phyloP scores from a whole-genome alignment of 768 basidiomycete species.

The Sporobolomyces roseus region DNA sequence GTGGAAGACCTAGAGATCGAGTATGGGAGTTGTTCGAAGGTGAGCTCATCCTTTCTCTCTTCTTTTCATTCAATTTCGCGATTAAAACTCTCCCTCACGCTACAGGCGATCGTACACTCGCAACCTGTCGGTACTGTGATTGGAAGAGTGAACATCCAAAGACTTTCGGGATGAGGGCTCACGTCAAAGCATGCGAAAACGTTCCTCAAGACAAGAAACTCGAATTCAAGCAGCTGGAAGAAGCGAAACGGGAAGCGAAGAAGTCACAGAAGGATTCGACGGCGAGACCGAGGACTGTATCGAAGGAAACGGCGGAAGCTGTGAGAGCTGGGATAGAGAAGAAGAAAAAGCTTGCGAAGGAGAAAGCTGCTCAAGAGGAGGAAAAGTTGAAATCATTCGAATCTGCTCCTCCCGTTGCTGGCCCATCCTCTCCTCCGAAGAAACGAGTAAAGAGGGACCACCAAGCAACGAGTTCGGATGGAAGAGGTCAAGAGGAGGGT shows the following conservation, averaged over 20 bases:
- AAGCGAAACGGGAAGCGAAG: no score
- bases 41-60: neutral
- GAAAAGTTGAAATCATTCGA: no score
- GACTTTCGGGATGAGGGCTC: no score
- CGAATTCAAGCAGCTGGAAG: neutral
- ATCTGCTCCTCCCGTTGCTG: no score
- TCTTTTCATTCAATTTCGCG: neutral
- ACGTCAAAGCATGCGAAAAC: conserved; percentile 44
- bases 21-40: conserved; percentile 38
- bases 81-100: neutral
- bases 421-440: no score
- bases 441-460: no score
- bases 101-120: conserved; percentile 32
- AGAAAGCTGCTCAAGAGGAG: neutral
- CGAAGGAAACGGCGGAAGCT: no score
- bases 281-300: no score
- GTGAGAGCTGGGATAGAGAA: conserved; percentile 19
- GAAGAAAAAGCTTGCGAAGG: neutral
- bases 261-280: no score
- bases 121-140: conserved; percentile 37
- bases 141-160: no score
- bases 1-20: conserved; percentile 33
- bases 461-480: no score
- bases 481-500: no score
- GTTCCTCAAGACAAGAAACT: conserved; percentile 29